Evolutionary conservation across 1,284 basidiomycete species (phyloP).

Genomic region (Blastosporella zonata): DNA sequence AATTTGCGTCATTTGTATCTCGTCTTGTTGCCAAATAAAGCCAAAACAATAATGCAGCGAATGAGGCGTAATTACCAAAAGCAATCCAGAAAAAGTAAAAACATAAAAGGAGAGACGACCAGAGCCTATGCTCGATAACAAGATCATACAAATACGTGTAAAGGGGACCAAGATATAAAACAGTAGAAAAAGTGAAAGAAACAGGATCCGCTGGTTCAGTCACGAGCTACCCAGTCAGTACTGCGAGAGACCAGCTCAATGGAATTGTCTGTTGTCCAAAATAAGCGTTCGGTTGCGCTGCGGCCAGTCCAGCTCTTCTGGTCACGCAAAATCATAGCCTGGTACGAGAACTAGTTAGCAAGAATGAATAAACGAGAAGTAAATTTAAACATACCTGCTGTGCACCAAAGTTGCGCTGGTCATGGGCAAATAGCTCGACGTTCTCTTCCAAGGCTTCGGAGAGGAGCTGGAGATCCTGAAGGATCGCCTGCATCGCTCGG

Average conservation of each 20-base stretch:
- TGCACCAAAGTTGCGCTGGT: constrained; percentile 89
- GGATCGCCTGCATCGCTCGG: constrained; percentile 75
- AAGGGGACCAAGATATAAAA: constrained; percentile 16
- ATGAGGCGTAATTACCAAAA: constrained; percentile 13
- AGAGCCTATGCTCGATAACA: constrained; percentile 15
- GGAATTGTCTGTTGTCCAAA: constrained; percentile 86
- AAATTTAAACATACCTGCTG: constrained; percentile 67
- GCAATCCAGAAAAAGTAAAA: constrained; percentile 6
- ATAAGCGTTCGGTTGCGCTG: constrained; percentile 82
- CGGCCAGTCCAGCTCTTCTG: constrained; percentile 91
- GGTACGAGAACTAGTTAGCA: constrained; percentile 8
- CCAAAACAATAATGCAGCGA: neutral
- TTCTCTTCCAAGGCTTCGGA: constrained; percentile 87
- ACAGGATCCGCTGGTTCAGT: constrained; percentile 36
- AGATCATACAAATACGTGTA: constrained; percentile 20
- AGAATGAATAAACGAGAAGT: neutral
- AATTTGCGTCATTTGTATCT: constrained; percentile 8
- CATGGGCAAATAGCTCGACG: constrained; percentile 85
- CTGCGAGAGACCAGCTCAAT: constrained; percentile 79
- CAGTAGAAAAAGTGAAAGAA: constrained; percentile 10
- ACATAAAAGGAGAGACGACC: constrained; percentile 3
- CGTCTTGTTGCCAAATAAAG: constrained; percentile 1
- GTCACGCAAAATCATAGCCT: constrained; percentile 91
- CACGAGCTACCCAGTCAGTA: constrained; percentile 79
- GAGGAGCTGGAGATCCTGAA: constrained; percentile 82